Evolutionary conservation across 2,329 filamentous ascomycete genomes (phyloP).

Genomic region (Akanthomyces lecanii): DNA sequence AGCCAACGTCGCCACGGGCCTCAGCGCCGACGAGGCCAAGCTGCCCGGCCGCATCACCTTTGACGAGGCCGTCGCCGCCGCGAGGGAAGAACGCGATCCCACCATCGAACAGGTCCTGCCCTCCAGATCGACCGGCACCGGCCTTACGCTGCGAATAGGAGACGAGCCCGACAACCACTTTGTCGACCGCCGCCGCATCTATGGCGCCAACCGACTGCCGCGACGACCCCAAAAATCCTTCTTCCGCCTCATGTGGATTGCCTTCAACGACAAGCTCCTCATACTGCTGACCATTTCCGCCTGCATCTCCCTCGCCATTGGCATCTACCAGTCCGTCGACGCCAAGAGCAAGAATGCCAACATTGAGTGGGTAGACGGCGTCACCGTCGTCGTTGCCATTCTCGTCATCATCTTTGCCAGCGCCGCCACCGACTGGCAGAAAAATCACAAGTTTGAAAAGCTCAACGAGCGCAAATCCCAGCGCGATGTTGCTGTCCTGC

Average conservation of each 20-base stretch:
- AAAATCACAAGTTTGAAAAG: slow-evolving; percentile 75
- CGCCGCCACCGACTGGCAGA: slow-evolving; percentile 78
- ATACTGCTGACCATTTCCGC: slow-evolving; percentile 69
- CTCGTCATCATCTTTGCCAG: slow-evolving; percentile 71
- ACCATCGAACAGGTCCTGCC: slow-evolving; percentile 15
- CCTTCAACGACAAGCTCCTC: slow-evolving; percentile 77
- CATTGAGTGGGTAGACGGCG: slow-evolving; percentile 78
- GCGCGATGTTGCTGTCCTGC: slow-evolving; percentile 66
- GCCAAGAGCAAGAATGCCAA: slow-evolving; percentile 46
- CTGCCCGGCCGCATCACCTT: slow-evolving; percentile 44
- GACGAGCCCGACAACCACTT: slow-evolving; percentile 25
- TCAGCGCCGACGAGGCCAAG: slow-evolving; percentile 46
- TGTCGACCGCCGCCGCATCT: slow-evolving; percentile 64
- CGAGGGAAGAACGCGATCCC: slow-evolving; percentile 29
- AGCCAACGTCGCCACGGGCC: slow-evolving; percentile 43
- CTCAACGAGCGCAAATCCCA: slow-evolving; percentile 77
- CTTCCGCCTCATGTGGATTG: slow-evolving; percentile 66
- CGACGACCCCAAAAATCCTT: slow-evolving; percentile 67
- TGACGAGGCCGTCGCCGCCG: slow-evolving; percentile 44
- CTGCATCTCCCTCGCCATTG: slow-evolving; percentile 68
- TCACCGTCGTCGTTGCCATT: slow-evolving; percentile 74
- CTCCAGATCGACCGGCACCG: slow-evolving; percentile 21
- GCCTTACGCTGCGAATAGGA: slow-evolving; percentile 28
- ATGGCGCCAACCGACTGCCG: slow-evolving; percentile 53
- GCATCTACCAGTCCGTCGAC: slow-evolving; percentile 67